Base-by-base conservation (phyloP, 345 rosid species). In the Draba incana region DNA sequence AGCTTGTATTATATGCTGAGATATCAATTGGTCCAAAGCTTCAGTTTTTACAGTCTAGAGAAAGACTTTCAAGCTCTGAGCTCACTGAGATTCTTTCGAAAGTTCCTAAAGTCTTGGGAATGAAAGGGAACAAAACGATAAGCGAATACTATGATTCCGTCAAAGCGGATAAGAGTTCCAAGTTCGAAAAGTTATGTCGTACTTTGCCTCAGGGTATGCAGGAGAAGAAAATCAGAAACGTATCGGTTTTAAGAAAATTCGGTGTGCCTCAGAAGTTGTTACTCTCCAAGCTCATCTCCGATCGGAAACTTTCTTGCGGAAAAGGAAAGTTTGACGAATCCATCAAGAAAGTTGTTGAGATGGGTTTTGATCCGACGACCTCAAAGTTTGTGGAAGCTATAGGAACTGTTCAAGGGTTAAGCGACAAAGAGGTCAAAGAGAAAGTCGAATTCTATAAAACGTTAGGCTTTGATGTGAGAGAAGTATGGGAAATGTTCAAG, bases 391-490 rank as follows among this genome's bases (percentile, higher is more conserved):
- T 51, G 13, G 3, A 7, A 0, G 84, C 82, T 20, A 7, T 81
- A 3, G 10, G 6, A 0, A 25, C 23, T 6, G 3, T 71, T 13
- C 8, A 1, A 11, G 12, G 16, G 15, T 23, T 41, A 7, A 47
- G 16, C 1, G 2, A 61, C 3, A 15, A 33, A 30, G 65, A 43
- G n/a, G 51, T 68, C 64, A 58, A 56, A 15, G 45, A 37, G 10
- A 56, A 56, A 6, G n/a, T 37, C 14, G 3, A 4, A 9, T 9
- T 37, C 9, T 56, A 37, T 37, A 37, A 10, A 16, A 68, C 11
- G 72, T 78, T 71, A 68, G 78, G 77, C 50, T 79, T 64, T 65
- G 28, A 65, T 27, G 60, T 59, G 15, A 69, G 30, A 15, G 80
- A 70, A 3, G 20, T 64, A 37, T 16, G 38, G 42, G 10, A 14